phyloP scores from a whole-genome alignment of 1,284 basidiomycete genomes.

The Cystobasidium pallidum region DNA sequence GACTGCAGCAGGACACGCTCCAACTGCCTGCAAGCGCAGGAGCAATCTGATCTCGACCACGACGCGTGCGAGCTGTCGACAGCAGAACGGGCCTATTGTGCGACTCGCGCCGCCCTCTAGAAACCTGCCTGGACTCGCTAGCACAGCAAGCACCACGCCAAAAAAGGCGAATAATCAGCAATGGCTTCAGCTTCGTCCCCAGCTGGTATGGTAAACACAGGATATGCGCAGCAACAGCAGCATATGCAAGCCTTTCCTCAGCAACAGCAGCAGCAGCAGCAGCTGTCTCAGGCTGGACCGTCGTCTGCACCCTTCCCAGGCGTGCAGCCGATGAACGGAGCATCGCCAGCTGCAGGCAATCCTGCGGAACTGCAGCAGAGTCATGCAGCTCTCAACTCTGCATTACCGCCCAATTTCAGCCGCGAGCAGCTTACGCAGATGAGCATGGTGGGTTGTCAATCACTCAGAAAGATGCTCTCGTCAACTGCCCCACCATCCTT shows the following conservation, averaged over 20 bases:
- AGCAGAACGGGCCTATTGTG: too few species aligned
- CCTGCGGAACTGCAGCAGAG: conserved; percentile 3
- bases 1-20: conserved; percentile 11
- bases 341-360: conserved; percentile 17
- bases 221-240: conserved; percentile 21
- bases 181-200: conserved; percentile 16
- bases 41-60: background rate
- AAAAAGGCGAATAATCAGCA: conserved; percentile 2
- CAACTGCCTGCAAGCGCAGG: too few species aligned
- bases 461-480: background rate
- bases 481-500: conserved; percentile 1
- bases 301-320: conserved; percentile 5
- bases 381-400: background rate
- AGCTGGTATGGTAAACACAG: background rate
- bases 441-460: conserved; percentile 19
- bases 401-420: conserved; percentile 20
- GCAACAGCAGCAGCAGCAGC: conserved; percentile 32
- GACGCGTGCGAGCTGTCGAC: conserved; percentile 7
- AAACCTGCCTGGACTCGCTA: too few species aligned
- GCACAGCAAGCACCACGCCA: background rate
- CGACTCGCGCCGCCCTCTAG: too few species aligned
- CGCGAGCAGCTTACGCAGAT: conserved; percentile 34
- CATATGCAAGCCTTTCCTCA: conserved; percentile 7
- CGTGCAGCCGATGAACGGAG: conserved; percentile 19
- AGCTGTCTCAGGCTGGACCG: conserved; percentile 7